phyloP scores from a whole-genome alignment of 176 grass and related monocot genomes.

The Paspalum vaginatum region DNA sequence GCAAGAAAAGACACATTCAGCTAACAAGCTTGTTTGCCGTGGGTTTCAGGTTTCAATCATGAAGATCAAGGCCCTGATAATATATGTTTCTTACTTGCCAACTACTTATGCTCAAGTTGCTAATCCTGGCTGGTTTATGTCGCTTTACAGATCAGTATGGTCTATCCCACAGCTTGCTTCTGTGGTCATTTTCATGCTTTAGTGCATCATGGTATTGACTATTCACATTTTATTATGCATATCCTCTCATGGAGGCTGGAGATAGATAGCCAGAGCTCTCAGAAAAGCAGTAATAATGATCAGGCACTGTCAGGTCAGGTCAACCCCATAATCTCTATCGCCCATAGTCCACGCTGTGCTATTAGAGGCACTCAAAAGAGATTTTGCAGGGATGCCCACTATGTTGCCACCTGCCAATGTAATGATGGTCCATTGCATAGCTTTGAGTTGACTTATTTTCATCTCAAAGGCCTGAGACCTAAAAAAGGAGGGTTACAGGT shows the following conservation, averaged over 20 bases:
- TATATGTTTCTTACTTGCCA: slow-evolving; percentile 34
- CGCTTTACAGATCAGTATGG: slow-evolving; percentile 55
- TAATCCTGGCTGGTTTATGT: slow-evolving; percentile 33
- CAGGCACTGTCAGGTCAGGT: slow-evolving; percentile 39
- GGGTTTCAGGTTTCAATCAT: not conserved
- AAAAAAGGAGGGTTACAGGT: slow-evolving; percentile 2
- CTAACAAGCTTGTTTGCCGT: not conserved
- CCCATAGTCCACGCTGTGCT: slow-evolving; percentile 39
- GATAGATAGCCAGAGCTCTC: slow-evolving; percentile 32
- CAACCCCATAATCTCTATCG: slow-evolving; percentile 44
- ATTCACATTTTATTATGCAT: slow-evolving; percentile 43
- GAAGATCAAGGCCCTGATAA: slow-evolving; percentile 22
- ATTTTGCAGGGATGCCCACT: slow-evolving; percentile 45
- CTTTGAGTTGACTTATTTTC: slow-evolving; percentile 44
- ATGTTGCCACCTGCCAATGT: slow-evolving; percentile 42
- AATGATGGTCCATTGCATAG: slow-evolving; percentile 34
- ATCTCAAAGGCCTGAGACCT: slow-evolving; percentile 12
- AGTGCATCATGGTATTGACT: slow-evolving; percentile 45
- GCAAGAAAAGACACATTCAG: not conserved
- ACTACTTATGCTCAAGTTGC: slow-evolving; percentile 31
- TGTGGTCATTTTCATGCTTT: slow-evolving; percentile 44
- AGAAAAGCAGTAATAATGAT: slow-evolving; percentile 32
- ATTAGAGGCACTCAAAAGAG: slow-evolving; percentile 46
- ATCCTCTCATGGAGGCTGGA: slow-evolving; percentile 32
- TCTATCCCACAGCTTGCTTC: slow-evolving; percentile 50